These are phyloP conservation scores for Arthroderma uncinatum DNA, from an alignment of 2,329 filamentous ascomycete species.

Conservation along the genomic window DNA sequence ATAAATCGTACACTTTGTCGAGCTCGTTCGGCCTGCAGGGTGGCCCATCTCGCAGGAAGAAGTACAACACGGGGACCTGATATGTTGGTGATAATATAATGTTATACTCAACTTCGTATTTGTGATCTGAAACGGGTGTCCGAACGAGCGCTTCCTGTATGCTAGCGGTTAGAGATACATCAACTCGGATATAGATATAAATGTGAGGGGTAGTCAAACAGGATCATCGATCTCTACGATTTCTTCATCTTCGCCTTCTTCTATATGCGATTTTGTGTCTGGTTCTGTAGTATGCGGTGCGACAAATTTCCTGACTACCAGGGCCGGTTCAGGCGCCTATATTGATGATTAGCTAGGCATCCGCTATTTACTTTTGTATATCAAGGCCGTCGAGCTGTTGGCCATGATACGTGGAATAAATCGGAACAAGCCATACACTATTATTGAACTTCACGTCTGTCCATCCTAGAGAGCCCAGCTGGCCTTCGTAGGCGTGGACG, in stretches of 20 bases:
- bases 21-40: conserved; percentile 48
- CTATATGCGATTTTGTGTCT: neutral
- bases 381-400: neutral
- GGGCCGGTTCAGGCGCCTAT: conserved; percentile 6
- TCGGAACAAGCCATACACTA: neutral
- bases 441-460: conserved; percentile 5
- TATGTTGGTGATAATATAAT: conserved; percentile 67
- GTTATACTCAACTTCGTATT: conserved; percentile 54
- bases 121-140: conserved; percentile 8
- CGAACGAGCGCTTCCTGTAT: conserved; percentile 10
- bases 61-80: conserved; percentile 64
- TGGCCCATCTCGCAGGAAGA: conserved; percentile 51
- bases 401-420: no score
- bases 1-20: conserved; percentile 46
- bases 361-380: neutral
- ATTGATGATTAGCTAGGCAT: neutral
- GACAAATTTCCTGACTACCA: conserved; percentile 6
- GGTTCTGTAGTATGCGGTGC: neutral
- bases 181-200: neutral
- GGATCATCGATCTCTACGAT: conserved; percentile 8
- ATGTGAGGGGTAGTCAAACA: conserved; percentile 1
- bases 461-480: conserved; percentile 6
- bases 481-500: conserved; percentile 2
- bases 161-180: neutral
- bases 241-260: neutral